These are phyloP conservation scores for Solanum medicagineum DNA, from an alignment of 257 asterid species.

Conservation along the genomic window DNA sequence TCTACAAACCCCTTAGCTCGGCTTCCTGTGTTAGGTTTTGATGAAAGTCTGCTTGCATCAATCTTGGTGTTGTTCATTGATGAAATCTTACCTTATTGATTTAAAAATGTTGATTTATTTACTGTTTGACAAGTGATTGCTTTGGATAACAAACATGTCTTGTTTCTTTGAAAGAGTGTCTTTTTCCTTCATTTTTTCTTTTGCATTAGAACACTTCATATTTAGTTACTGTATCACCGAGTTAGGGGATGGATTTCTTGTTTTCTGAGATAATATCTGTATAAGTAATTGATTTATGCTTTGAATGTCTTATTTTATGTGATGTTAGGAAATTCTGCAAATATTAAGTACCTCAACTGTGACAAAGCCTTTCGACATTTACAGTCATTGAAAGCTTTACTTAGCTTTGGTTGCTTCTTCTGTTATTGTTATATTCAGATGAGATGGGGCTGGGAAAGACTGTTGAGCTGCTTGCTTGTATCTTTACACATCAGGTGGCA, in stretches of 20 bases:
- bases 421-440: conserved; percentile 35
- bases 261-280: background rate
- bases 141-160: background rate
- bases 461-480: conserved; percentile 87
- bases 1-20: too few relatives aligned
- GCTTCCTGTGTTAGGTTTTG: too few relatives aligned
- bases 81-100: background rate
- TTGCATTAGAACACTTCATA: background rate
- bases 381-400: background rate
- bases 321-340: background rate
- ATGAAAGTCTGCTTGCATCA: too few relatives aligned
- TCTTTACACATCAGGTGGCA: conserved; percentile 61
- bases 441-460: conserved; percentile 99
- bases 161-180: background rate
- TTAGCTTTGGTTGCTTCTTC: conserved; percentile 14
- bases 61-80: background rate
- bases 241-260: background rate
- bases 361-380: background rate
- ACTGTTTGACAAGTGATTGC: background rate
- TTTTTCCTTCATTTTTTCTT: background rate
- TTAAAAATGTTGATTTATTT: background rate
- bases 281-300: background rate
- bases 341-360: background rate
- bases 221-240: background rate
- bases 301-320: background rate